Evolutionary conservation across 495 filamentous ascomycete species (phyloP), one percentile per base, ranked within the genome.

Genomic region (Aspergillus leporis): DNA sequence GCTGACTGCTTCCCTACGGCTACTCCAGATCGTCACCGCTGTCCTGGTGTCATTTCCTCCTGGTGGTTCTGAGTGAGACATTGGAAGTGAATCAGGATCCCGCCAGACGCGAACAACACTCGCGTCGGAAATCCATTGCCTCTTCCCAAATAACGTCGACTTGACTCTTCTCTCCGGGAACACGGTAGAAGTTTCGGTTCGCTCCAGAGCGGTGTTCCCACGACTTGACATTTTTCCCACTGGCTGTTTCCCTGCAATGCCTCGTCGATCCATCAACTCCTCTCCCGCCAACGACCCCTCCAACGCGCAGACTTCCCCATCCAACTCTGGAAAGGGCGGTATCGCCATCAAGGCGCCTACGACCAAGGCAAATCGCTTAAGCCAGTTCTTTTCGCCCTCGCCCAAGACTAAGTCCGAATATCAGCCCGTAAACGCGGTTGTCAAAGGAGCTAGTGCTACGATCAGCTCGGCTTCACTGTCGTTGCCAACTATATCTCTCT

Each of bases 401-500:
- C 84, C 85, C 19, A 86, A 83, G 66, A 68, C 81, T 30, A 85
- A 81, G 70, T 61, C 66, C 40, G 77, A 77, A 56, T 63, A 70
- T 68, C 70, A 75, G 59, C 69, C 78, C 55, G 78, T 78, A 45
- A 76, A 81, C 45, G 74, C 85, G 61, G 79, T 86, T 52, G 78
- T 90, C 4, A 83, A 87, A 64, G 81, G 83, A 64, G 79, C 83
- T 34, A 78, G 81, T 65, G 76, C 55, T 52, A 65, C 84, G 53
- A 88, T 90, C 63, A 87, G 84, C 55, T 84, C 87, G 40, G 77
- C 91, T 31, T 85, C 86, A 65, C 73, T 93, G 61, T 92, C 91
- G 45, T 76, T 98, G 66, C 94, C 94, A 34, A 92, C 89, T 48
- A 98, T 98, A 60, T 96, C 89, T 25, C 83, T 98, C 34, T 97